These are phyloP conservation scores for Pseudocercospora crystallina DNA, from an alignment of 2,329 filamentous ascomycete species.

Conservation along the genomic window DNA sequence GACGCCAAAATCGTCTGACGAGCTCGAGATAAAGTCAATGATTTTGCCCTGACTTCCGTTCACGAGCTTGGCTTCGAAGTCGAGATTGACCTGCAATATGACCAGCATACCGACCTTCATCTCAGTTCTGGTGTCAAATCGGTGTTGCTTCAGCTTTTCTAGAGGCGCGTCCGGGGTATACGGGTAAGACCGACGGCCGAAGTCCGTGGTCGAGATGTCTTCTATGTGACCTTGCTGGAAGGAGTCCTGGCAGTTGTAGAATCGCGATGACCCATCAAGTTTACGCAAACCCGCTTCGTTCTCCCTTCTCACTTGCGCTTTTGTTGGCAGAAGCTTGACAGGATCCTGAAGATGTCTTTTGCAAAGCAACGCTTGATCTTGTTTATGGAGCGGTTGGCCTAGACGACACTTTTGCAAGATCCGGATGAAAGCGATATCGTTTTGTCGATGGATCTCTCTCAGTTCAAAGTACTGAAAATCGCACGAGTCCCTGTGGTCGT, in stretches of 20 bases:
- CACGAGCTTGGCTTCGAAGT: constrained; percentile 42
- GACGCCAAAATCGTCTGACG: too few species aligned
- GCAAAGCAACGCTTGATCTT: constrained; percentile 9
- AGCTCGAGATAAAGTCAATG: constrained; percentile 46
- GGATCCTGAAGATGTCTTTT: background rate
- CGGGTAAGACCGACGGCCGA: constrained; percentile 10
- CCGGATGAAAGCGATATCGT: constrained; percentile 52
- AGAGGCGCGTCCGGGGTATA: constrained; percentile 18
- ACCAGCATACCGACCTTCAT: constrained; percentile 55
- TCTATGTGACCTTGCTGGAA: constrained; percentile 31
- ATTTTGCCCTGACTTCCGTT: constrained; percentile 52
- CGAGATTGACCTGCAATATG: constrained; percentile 54
- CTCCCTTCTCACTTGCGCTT: background rate
- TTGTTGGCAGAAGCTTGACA: background rate
- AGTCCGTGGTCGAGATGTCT: constrained; percentile 15
- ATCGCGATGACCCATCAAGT: background rate
- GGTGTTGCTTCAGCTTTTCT: constrained; percentile 38
- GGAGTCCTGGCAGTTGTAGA: background rate
- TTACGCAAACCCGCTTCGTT: background rate
- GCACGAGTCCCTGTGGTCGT: too few species aligned
- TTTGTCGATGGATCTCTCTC: constrained; percentile 57
- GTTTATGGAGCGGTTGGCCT: constrained; percentile 57
- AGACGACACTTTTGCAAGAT: constrained; percentile 35
- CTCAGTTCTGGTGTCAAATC: constrained; percentile 46
- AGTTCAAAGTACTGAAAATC: constrained; percentile 55